Evolutionary conservation across 108 stramenopile species (phyloP).

Genomic region (Nannochloropsis salina): DNA sequence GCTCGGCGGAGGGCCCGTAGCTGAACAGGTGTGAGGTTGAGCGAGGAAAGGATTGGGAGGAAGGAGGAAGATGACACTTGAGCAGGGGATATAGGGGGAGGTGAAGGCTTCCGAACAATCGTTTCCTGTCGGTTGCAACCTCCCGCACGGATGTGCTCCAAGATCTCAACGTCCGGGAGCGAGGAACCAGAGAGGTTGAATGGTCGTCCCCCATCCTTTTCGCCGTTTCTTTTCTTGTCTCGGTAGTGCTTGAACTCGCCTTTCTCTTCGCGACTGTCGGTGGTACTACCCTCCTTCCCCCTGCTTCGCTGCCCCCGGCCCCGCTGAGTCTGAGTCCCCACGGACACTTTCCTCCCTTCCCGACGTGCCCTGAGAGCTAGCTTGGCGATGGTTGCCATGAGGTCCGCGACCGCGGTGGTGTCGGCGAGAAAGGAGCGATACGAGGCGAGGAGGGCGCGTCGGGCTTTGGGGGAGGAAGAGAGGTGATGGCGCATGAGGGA

Average conservation of each 20-base stretch:
- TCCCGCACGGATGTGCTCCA: no score
- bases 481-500: neutral
- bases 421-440: neutral
- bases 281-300: neutral
- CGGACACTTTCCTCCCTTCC: slow-evolving; percentile 6
- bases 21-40: neutral
- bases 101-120: no score
- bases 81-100: no score
- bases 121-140: no score
- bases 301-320: neutral
- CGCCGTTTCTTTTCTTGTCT: neutral
- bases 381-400: neutral
- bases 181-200: neutral
- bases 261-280: neutral
- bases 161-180: no score
- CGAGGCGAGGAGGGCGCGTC: neutral
- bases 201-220: neutral
- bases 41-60: neutral
- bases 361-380: neutral
- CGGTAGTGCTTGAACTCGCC: no score
- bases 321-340: neutral
- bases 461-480: neutral
- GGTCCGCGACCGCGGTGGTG: neutral
- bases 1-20: neutral
- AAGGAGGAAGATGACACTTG: neutral